Evolutionary conservation across 805 yeast genomes (phyloP).

Genomic region (Kluyveromyces wickerhamii): DNA sequence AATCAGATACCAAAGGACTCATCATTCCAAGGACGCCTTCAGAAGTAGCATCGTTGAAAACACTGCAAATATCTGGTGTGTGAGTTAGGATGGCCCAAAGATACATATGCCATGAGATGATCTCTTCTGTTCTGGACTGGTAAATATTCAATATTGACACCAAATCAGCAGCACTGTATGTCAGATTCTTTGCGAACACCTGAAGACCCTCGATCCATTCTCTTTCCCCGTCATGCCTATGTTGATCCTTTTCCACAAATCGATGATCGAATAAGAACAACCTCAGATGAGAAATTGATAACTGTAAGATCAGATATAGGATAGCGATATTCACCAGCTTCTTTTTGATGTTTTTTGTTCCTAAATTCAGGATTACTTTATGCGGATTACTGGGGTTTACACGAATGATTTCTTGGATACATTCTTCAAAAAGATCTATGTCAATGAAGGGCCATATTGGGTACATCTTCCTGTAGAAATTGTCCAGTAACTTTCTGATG

Average conservation of each 20-base stretch:
- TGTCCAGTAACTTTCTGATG: not conserved
- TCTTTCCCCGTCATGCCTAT: not conserved
- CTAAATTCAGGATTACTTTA: not conserved
- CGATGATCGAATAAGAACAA: not conserved
- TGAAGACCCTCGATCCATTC: slow-evolving; percentile 2
- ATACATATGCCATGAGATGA: slow-evolving; percentile 1
- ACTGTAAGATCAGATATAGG: slow-evolving; percentile 1
- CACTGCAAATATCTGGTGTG: slow-evolving; percentile 1
- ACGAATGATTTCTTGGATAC: not conserved
- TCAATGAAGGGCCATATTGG: slow-evolving; percentile 1
- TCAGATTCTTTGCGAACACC: not conserved
- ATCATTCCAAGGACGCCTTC: slow-evolving; percentile 24
- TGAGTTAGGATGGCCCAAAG: slow-evolving; percentile 1
- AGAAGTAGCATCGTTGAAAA: slow-evolving; percentile 12
- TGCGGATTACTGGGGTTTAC: not conserved
- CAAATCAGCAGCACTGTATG: slow-evolving; percentile 2
- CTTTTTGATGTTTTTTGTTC: not conserved
- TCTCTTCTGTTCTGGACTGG: slow-evolving; percentile 4
- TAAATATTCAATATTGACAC: slow-evolving; percentile 2
- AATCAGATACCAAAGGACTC: slow-evolving; percentile 23
- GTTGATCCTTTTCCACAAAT: not conserved
- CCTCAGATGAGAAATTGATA: slow-evolving; percentile 3
- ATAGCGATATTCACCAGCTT: slow-evolving; percentile 3
- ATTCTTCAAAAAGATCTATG: slow-evolving; percentile 2
- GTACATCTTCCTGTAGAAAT: slow-evolving; percentile 2